These are phyloP conservation scores for Chlamydomonas incerta DNA, from an alignment of 139 green algal species.

Conservation along the genomic window DNA sequence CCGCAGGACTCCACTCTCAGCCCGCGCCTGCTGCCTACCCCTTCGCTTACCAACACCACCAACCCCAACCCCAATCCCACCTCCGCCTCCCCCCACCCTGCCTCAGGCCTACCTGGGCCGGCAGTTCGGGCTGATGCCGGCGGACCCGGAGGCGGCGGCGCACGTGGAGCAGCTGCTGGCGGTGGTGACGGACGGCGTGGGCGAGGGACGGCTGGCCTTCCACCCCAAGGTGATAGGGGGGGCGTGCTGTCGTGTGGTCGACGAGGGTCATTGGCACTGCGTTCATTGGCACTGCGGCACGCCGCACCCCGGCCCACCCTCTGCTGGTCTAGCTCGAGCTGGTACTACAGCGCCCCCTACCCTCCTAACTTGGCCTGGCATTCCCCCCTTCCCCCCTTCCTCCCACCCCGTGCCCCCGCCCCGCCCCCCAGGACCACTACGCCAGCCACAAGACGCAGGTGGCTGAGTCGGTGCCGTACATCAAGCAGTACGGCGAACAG, in stretches of 20 bases:
- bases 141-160: not conserved
- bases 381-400: not conserved
- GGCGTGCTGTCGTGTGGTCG: too few relatives aligned
- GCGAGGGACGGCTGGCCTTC: constrained; percentile 58
- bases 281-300: too few relatives aligned
- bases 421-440: constrained; percentile 47
- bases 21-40: too few relatives aligned
- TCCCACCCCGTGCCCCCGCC: not conserved
- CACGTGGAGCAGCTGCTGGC: constrained; percentile 59
- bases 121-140: constrained; percentile 29
- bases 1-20: too few relatives aligned
- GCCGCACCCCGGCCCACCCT: too few relatives aligned
- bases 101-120: constrained; percentile 28
- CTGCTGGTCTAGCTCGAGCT: too few relatives aligned
- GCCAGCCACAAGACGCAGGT: constrained; percentile 58
- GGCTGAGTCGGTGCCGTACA: constrained; percentile 53
- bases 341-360: too few relatives aligned
- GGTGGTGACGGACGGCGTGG: constrained; percentile 56
- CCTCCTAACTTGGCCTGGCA: not conserved
- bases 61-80: too few relatives aligned
- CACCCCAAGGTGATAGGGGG: constrained; percentile 49
- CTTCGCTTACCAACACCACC: not conserved
- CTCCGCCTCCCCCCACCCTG: not conserved
- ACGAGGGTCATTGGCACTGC: too few relatives aligned
- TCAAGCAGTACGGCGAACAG: constrained; percentile 55